Conservation (phyloP, 1,284 basidiomycete genomes). For the Wolfiporia cocos region DNA sequence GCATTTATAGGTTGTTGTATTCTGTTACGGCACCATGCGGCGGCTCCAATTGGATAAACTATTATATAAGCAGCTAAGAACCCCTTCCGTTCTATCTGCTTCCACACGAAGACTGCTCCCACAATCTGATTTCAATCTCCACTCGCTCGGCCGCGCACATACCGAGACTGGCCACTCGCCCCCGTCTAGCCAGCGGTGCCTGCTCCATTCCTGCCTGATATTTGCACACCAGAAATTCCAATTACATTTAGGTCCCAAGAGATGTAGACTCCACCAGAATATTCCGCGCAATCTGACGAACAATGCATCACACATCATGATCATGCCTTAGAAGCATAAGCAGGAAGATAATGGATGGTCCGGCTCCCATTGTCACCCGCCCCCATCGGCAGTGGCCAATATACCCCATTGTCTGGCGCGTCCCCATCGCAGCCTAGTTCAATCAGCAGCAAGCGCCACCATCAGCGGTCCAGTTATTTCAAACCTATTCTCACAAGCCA, state of each 20-base stretch:
- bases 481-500: constrained; percentile 3
- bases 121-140: constrained; percentile 20
- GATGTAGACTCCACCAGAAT: too few species aligned
- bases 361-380: too few species aligned
- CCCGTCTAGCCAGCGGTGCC: too few species aligned
- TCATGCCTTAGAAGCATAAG: too few species aligned
- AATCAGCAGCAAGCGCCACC: not conserved
- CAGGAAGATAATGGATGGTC: too few species aligned
- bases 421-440: constrained; percentile 3
- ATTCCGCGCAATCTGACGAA: too few species aligned
- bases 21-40: constrained; percentile 23
- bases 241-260: too few species aligned
- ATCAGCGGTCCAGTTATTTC: not conserved
- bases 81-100: constrained; percentile 19
- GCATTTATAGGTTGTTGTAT: constrained; percentile 24
- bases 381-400: not conserved
- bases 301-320: too few species aligned
- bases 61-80: constrained; percentile 20
- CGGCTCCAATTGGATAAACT: constrained; percentile 21
- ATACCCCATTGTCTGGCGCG: constrained; percentile 1
- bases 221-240: too few species aligned
- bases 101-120: constrained; percentile 7
- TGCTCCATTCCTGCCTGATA: too few species aligned
- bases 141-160: not conserved
- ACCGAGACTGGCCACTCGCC: too few species aligned